These are phyloP conservation scores for Ophiostoma quercus DNA, from an alignment of 2,329 filamentous ascomycete species.

Conservation along the genomic window DNA sequence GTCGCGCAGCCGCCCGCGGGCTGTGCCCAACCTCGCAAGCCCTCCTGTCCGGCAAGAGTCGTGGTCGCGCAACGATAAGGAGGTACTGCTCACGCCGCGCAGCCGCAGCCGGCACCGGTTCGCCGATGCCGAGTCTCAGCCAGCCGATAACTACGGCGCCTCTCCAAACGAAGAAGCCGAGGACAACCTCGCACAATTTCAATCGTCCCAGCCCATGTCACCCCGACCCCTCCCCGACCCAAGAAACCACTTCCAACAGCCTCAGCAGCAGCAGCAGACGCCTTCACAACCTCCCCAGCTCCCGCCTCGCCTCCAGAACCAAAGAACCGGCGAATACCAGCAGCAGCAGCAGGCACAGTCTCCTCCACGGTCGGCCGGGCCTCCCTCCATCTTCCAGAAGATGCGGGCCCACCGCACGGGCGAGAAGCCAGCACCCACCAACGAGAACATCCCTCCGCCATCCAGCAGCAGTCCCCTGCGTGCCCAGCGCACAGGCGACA, in stretches of 20 bases:
- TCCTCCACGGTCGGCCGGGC: neutral
- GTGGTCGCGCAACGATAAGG: slow-evolving; percentile 60
- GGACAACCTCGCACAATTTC: slow-evolving; percentile 22
- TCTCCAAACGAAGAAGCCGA: neutral
- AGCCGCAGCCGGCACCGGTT: slow-evolving; percentile 36
- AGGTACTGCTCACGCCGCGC: slow-evolving; percentile 55
- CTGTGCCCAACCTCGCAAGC: slow-evolving; percentile 25
- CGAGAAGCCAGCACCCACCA: slow-evolving; percentile 29
- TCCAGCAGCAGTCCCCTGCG: slow-evolving; percentile 19
- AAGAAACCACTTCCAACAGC: slow-evolving; percentile 17
- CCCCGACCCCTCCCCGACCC: slow-evolving; percentile 42
- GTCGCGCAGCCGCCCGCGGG: slow-evolving; percentile 24
- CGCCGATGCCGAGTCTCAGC: slow-evolving; percentile 25
- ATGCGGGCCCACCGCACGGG: slow-evolving; percentile 35
- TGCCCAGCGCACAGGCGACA: slow-evolving; percentile 31
- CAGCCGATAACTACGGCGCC: neutral
- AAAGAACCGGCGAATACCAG: slow-evolving; percentile 5
- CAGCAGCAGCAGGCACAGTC: slow-evolving; percentile 13
- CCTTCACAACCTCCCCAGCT: slow-evolving; percentile 23
- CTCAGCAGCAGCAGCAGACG: slow-evolving; percentile 15
- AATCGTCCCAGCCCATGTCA: slow-evolving; percentile 31
- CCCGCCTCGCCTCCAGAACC: neutral
- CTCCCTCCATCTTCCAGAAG: slow-evolving; percentile 24
- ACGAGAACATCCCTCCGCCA: neutral
- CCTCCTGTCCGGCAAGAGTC: slow-evolving; percentile 54